Evolutionary conservation across 2,329 filamentous ascomycete genomes (phyloP).

Genomic region (Scytalidium sp.): DNA sequence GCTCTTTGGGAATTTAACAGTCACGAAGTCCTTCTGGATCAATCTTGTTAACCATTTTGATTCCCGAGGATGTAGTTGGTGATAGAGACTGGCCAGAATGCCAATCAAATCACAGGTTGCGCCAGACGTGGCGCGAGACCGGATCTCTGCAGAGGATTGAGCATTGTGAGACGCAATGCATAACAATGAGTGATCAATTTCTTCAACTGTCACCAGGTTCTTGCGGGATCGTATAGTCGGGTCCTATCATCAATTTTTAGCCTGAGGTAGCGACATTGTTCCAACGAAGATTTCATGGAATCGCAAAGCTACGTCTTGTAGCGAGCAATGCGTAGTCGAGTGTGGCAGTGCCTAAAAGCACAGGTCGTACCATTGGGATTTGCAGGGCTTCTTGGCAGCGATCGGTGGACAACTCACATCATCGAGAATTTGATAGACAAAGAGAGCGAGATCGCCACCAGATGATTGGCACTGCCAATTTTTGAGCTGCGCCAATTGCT

Average conservation of each 20-base stretch:
- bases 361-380: constrained; percentile 41
- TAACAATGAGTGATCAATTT: constrained; percentile 67
- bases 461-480: constrained; percentile 53
- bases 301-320: constrained; percentile 17
- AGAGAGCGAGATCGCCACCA: constrained; percentile 60
- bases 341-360: constrained; percentile 6
- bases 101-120: constrained; percentile 24
- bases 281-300: constrained; percentile 16
- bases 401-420: not conserved
- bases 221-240: constrained; percentile 4
- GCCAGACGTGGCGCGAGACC: constrained; percentile 24
- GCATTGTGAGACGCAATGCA: constrained; percentile 63
- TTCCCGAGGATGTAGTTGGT: constrained; percentile 60
- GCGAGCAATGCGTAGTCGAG: too few relatives aligned
- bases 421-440: not conserved
- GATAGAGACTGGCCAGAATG: constrained; percentile 55
- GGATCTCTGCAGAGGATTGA: constrained; percentile 67
- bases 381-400: constrained; percentile 20
- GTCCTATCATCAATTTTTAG: constrained; percentile 1
- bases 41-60: constrained; percentile 86
- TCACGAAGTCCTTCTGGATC: constrained; percentile 72
- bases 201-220: constrained; percentile 61
- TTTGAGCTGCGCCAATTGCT: constrained; percentile 58
- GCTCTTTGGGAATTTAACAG: constrained; percentile 57
- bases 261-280: not conserved